phyloP scores from a whole-genome alignment of 2,329 filamentous ascomycete genomes.

The Bipolaris cookei region DNA sequence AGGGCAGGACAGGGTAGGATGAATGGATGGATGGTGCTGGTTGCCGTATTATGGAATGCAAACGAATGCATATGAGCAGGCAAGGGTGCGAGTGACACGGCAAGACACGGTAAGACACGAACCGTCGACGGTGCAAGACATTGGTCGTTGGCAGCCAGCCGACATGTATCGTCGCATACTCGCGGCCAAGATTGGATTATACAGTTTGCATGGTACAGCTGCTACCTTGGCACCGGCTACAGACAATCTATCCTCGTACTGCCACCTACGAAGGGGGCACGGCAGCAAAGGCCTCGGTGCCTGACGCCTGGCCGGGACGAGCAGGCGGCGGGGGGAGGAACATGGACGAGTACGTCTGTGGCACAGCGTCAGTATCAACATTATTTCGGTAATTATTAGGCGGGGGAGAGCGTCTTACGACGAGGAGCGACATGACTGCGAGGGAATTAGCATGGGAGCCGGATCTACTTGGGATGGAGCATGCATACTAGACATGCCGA shows the following conservation, averaged over 20 bases:
- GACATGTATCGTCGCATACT: constrained; percentile 5
- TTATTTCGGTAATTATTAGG: not conserved
- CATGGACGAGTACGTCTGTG: constrained; percentile 65
- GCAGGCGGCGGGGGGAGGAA: constrained; percentile 64
- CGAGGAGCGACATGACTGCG: constrained; percentile 53
- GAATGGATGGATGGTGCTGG: not conserved
- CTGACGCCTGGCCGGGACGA: constrained; percentile 44
- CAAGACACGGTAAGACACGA: constrained; percentile 1
- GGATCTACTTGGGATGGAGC: not conserved
- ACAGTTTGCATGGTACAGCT: constrained; percentile 25
- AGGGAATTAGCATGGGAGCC: constrained; percentile 15
- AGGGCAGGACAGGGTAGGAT: no score
- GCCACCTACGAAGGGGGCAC: constrained; percentile 50
- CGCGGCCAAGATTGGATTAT: constrained; percentile 11
- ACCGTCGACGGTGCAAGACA: not conserved
- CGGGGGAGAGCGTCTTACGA: constrained; percentile 46
- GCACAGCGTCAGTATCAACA: constrained; percentile 22
- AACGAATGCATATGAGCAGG: constrained; percentile 5
- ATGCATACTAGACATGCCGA: constrained; percentile 78
- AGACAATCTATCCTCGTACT: not conserved
- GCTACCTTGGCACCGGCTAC: constrained; percentile 14
- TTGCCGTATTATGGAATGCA: not conserved
- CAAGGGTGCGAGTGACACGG: constrained; percentile 6
- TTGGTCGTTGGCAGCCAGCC: constrained; percentile 1
- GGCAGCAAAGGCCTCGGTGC: constrained; percentile 58